phyloP scores from a whole-genome alignment of 495 filamentous ascomycete genomes.

The Astrothelium subdiscretum region DNA sequence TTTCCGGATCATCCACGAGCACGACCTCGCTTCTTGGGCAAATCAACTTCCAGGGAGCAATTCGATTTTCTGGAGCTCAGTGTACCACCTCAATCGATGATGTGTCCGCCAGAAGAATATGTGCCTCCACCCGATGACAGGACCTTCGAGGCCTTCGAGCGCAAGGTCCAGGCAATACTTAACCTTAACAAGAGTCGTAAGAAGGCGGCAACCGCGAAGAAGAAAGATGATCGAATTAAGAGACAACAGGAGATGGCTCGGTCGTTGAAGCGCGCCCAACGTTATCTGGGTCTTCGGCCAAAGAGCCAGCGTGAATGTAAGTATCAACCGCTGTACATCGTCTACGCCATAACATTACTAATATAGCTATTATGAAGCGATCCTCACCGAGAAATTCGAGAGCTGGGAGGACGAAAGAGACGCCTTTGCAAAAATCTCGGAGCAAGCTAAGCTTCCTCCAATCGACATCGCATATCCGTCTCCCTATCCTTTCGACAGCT shows the following conservation, averaged over 20 bases:
- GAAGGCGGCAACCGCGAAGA: conserved; percentile 37
- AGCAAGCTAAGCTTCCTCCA: conserved; percentile 7
- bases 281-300: conserved; percentile 54
- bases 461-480: conserved; percentile 29
- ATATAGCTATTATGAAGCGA: neutral
- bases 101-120: conserved; percentile 2
- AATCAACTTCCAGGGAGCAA: conserved; percentile 28
- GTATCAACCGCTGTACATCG: neutral
- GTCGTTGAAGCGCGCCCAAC: conserved; percentile 48
- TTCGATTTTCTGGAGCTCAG: conserved; percentile 24
- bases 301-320: conserved; percentile 4
- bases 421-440: conserved; percentile 3
- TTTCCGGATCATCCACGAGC: conserved; percentile 48
- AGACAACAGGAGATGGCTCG: conserved; percentile 37
- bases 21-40: conserved; percentile 53
- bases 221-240: conserved; percentile 26
- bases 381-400: neutral
- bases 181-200: conserved; percentile 35
- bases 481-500: conserved; percentile 36
- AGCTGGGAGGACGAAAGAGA: conserved; percentile 14
- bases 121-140: conserved; percentile 15
- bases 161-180: conserved; percentile 34
- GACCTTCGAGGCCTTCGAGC: conserved; percentile 35
- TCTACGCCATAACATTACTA: too few species aligned
- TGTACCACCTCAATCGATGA: conserved; percentile 17